Percentiles rank a stretch among this genome's conserved stretches.
Evolutionary conservation across 805 yeast species (phyloP).

Genomic region (Metschnikowia anglica): DNA sequence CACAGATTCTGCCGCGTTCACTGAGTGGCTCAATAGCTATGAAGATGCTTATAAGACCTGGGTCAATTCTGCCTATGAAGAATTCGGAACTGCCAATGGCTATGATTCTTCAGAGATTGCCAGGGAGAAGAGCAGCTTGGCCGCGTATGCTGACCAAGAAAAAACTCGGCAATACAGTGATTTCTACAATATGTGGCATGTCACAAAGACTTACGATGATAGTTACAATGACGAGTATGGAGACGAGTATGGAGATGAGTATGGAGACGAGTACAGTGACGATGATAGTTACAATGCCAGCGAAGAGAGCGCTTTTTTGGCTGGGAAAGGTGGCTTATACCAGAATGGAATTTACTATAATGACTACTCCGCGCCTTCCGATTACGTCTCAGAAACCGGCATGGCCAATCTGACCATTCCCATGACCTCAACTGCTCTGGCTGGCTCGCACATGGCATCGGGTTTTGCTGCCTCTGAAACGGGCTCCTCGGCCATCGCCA

Average conservation of each 20-base stretch:
- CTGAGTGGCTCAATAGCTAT: constrained; percentile 4
- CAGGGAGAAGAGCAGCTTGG: background rate
- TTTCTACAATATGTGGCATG: constrained; percentile 1
- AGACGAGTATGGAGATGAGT: too few relatives aligned
- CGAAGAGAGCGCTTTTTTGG: too few relatives aligned
- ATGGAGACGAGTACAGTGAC: too few relatives aligned
- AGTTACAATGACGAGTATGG: background rate
- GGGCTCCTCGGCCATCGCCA: background rate
- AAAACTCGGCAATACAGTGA: constrained; percentile 4
- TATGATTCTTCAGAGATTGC: background rate
- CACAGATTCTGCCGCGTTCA: constrained; percentile 5
- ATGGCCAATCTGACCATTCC: too few relatives aligned
- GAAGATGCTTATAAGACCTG: constrained; percentile 7
- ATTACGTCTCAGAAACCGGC: too few relatives aligned
- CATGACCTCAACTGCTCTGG: too few relatives aligned
- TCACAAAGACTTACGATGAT: background rate
- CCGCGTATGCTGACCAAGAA: background rate
- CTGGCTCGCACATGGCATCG: too few relatives aligned
- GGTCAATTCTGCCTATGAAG: background rate
- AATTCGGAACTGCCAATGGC: background rate
- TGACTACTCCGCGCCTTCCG: too few relatives aligned
- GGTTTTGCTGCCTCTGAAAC: background rate
- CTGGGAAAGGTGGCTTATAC: too few relatives aligned
- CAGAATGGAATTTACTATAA: too few relatives aligned
- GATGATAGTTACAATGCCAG: too few relatives aligned